Evolutionary conservation across 805 yeast genomes (phyloP).

Genomic region (Ogataea nonfermentans): DNA sequence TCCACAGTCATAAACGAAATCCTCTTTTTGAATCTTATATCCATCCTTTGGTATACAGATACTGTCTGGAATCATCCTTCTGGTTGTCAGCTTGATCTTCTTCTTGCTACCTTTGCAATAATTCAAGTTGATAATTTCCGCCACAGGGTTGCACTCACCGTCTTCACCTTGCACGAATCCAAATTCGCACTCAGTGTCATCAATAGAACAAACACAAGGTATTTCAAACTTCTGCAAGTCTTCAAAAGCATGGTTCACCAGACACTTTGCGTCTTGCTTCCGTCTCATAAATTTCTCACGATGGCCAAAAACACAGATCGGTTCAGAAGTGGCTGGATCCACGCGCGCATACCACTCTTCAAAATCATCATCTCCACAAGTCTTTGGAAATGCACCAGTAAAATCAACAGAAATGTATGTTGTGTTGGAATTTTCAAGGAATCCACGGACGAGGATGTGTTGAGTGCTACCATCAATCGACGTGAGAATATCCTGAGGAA

Average conservation of each 20-base stretch:
- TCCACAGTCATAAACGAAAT: constrained; percentile 37
- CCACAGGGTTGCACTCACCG: constrained; percentile 47
- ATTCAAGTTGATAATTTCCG: constrained; percentile 15
- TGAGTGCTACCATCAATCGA: constrained; percentile 70
- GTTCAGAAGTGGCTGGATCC: constrained; percentile 31
- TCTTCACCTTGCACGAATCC: constrained; percentile 40
- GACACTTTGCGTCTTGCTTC: constrained; percentile 63
- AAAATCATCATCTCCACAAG: constrained; percentile 51
- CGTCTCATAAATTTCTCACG: constrained; percentile 62
- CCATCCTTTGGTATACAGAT: constrained; percentile 27
- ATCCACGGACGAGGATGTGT: constrained; percentile 53
- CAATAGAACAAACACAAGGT: constrained; percentile 60
- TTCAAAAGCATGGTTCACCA: constrained; percentile 45
- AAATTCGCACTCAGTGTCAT: constrained; percentile 68
- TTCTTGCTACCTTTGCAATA: constrained; percentile 24
- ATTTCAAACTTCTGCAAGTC: constrained; percentile 49
- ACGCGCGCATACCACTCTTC: constrained; percentile 63
- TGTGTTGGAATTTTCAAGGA: constrained; percentile 13
- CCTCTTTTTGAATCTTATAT: constrained; percentile 19
- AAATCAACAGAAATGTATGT: constrained; percentile 50
- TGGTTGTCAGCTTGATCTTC: constrained; percentile 24
- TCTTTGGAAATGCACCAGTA: constrained; percentile 47
- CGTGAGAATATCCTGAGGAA: constrained; percentile 34
- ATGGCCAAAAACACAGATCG: constrained; percentile 67
- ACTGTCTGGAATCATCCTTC: constrained; percentile 28